Evolutionary conservation across 306 rosid species (phyloP).

Genomic region (Abrus pulchellus): DNA sequence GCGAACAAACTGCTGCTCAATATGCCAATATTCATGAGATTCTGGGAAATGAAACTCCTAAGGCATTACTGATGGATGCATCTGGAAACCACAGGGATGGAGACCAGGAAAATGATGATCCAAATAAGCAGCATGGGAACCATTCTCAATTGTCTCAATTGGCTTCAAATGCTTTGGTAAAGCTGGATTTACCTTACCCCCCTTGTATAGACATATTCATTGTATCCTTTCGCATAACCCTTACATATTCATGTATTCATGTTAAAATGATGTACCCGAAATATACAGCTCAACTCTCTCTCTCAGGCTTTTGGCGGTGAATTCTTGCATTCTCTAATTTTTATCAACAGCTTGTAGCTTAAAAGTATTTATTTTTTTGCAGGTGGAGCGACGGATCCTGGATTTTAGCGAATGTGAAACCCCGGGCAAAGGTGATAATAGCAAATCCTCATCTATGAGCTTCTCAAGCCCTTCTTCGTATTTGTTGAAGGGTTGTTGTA

Average conservation of each 20-base stretch:
- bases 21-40: constrained; percentile 85
- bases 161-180: constrained; percentile 71
- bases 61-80: constrained; percentile 54
- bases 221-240: background rate
- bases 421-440: constrained; percentile 70
- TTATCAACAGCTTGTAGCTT: constrained; percentile 2
- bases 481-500: constrained; percentile 82
- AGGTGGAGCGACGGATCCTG: constrained; percentile 86
- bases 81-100: constrained; percentile 43
- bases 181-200: background rate
- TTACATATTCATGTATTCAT: background rate
- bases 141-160: constrained; percentile 62
- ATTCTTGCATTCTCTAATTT: background rate
- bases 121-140: constrained; percentile 45
- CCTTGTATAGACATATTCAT: background rate
- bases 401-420: constrained; percentile 96
- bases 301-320: background rate
- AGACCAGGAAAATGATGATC: constrained; percentile 52
- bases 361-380: constrained; percentile 33
- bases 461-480: constrained; percentile 78
- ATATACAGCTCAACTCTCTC: background rate
- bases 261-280: background rate
- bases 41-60: constrained; percentile 79
- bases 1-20: constrained; percentile 88
- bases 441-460: constrained; percentile 62